Evolutionary conservation across 2,329 filamentous ascomycete species (phyloP).

Genomic region (Harringtonia aguacate): DNA sequence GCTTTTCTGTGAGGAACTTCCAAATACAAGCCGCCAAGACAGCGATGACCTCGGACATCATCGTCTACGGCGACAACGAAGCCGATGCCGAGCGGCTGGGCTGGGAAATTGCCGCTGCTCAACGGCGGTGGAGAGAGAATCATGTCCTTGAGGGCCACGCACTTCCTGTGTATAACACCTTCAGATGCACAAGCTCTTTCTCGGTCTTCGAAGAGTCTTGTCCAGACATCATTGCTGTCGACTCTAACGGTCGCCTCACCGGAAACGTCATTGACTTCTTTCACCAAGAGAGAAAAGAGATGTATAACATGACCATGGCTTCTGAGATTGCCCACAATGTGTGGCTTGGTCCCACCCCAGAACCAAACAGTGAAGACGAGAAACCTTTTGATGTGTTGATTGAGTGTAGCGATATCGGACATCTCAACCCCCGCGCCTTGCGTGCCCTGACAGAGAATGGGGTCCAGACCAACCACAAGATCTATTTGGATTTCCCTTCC

Average conservation of each 20-base stretch:
- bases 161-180: conserved; percentile 70
- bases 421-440: conserved; percentile 59
- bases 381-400: conserved; percentile 73
- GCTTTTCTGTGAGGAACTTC: conserved; percentile 94
- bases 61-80: conserved; percentile 75
- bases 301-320: conserved; percentile 85
- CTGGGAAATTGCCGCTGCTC: conserved; percentile 64
- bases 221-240: conserved; percentile 61
- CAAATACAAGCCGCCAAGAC: conserved; percentile 89
- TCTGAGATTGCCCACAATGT: conserved; percentile 86
- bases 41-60: conserved; percentile 79
- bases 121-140: conserved; percentile 61
- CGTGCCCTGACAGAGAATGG: conserved; percentile 49
- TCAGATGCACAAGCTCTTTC: conserved; percentile 58
- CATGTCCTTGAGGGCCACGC: conserved; percentile 44
- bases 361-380: conserved; percentile 48
- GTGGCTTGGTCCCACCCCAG: conserved; percentile 80
- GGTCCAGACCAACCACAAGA: conserved; percentile 26
- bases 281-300: conserved; percentile 79
- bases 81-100: conserved; percentile 50
- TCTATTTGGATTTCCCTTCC: conserved; percentile 70
- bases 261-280: conserved; percentile 80
- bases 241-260: conserved; percentile 60
- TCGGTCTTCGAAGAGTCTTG: conserved; percentile 59
- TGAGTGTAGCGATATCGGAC: conserved; percentile 78